phyloP scores from a whole-genome alignment of 306 rosid genomes.

The Pachyrhizus erosus region DNA sequence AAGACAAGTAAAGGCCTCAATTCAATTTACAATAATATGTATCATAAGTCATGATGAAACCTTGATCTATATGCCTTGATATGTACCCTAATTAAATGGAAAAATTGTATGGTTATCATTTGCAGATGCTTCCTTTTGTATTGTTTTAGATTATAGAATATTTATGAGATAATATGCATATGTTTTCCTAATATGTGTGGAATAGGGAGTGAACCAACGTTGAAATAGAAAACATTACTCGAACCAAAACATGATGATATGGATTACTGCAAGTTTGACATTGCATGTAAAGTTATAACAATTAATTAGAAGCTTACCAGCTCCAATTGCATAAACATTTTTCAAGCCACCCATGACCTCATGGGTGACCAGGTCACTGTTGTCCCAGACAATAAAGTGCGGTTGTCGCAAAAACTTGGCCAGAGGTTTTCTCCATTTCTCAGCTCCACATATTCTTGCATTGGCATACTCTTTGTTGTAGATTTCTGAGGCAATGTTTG shows the following conservation, averaged over 20 bases:
- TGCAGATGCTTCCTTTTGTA: not conserved
- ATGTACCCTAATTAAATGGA: not conserved
- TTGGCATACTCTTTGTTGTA: conserved; percentile 95
- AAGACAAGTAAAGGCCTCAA: not conserved
- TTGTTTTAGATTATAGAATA: not conserved
- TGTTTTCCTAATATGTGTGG: not conserved
- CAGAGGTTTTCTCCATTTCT: conserved; percentile 89
- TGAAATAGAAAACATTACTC: conserved; percentile 17
- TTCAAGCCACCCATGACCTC: conserved; percentile 99
- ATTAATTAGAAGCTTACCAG: conserved; percentile 58
- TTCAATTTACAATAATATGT: not conserved
- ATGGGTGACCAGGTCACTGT: conserved; percentile 91
- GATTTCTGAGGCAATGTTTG: conserved; percentile 92
- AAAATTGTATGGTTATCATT: not conserved
- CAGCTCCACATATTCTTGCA: conserved; percentile 97
- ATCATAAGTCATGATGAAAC: conserved; percentile 15
- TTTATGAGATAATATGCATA: not conserved
- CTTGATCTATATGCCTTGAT: not conserved
- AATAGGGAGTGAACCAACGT: conserved; percentile 19
- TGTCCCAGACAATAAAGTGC: conserved; percentile 92
- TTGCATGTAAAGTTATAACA: not conserved
- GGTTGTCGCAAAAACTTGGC: conserved; percentile 91
- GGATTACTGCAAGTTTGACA: not conserved
- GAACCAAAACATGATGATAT: conserved; percentile 1
- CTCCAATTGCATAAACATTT: conserved; percentile 96